phyloP scores from a whole-genome alignment of 1,284 basidiomycete genomes.

The Chalciporus sp. region DNA sequence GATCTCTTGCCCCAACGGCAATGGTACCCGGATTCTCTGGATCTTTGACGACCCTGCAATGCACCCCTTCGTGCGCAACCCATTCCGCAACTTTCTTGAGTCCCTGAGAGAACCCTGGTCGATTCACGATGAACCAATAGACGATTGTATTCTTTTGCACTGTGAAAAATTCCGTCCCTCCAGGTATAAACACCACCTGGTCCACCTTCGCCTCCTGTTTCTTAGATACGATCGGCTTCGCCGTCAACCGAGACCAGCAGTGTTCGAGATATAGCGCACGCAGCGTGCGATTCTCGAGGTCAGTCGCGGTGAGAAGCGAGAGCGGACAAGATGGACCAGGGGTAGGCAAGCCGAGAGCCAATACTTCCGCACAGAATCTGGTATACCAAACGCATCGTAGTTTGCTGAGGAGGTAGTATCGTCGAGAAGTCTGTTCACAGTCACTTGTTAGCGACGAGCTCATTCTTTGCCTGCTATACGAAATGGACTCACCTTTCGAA shows the following conservation, averaged over 20 bases:
- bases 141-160: slow-evolving; percentile 28
- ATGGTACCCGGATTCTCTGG: slow-evolving; percentile 16
- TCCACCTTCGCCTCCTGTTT: slow-evolving; percentile 16
- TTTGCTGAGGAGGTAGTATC: slow-evolving; percentile 31
- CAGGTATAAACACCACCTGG: slow-evolving; percentile 30
- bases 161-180: slow-evolving; percentile 30
- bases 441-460: background rate
- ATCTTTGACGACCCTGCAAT: slow-evolving; percentile 28
- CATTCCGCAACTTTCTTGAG: slow-evolving; percentile 27
- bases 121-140: slow-evolving; percentile 25
- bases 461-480: background rate
- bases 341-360: slow-evolving; percentile 23
- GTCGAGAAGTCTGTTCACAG: slow-evolving; percentile 26
- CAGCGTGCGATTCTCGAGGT: slow-evolving; percentile 31
- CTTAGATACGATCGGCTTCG: slow-evolving; percentile 13
- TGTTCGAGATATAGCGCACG: slow-evolving; percentile 28
- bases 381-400: slow-evolving; percentile 25
- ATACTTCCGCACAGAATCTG: slow-evolving; percentile 24
- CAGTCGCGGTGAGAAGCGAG: slow-evolving; percentile 18
- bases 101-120: slow-evolving; percentile 11
- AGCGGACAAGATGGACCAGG: slow-evolving; percentile 19
- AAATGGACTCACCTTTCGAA: slow-evolving; percentile 23
- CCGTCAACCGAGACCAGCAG: slow-evolving; percentile 23
- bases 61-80: slow-evolving; percentile 12
- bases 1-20: slow-evolving; percentile 21